Conservation (phyloP, 805 yeast genomes). For the Candida pseudofarinosa region DNA sequence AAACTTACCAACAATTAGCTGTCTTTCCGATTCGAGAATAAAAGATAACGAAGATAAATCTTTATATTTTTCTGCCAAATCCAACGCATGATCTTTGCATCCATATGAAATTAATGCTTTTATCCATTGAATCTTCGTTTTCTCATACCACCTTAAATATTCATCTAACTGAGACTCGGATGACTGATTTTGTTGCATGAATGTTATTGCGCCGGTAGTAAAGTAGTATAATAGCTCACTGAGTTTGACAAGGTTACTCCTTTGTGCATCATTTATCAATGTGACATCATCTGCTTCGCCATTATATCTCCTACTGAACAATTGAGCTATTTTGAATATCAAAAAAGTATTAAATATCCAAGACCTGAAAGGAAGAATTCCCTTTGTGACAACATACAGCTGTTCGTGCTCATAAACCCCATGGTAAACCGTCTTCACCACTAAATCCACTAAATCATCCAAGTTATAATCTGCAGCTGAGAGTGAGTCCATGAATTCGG, state of each 20-base stretch:
- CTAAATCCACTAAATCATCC: slow-evolving; percentile 14
- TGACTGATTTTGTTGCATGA: slow-evolving; percentile 22
- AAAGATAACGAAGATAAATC: slow-evolving; percentile 66
- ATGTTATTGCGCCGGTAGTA: slow-evolving; percentile 30
- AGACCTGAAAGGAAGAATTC: slow-evolving; percentile 25
- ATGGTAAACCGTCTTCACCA: slow-evolving; percentile 25
- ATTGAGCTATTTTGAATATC: slow-evolving; percentile 36
- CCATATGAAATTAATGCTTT: slow-evolving; percentile 48
- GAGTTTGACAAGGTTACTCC: slow-evolving; percentile 19
- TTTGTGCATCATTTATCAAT: slow-evolving; percentile 10
- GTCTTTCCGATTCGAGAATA: slow-evolving; percentile 34
- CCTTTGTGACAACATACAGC: slow-evolving; percentile 26
- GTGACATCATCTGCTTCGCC: slow-evolving; percentile 10
- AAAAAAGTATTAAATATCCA: slow-evolving; percentile 49
- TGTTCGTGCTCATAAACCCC: slow-evolving; percentile 39
- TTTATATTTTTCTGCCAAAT: slow-evolving; percentile 58
- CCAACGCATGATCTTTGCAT: slow-evolving; percentile 50
- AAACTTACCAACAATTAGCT: slow-evolving; percentile 14
- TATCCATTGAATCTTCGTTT: slow-evolving; percentile 51
- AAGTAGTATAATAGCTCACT: slow-evolving; percentile 33
- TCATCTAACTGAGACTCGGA: slow-evolving; percentile 22
- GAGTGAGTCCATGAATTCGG: slow-evolving; percentile 20
- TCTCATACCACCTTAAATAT: slow-evolving; percentile 31
- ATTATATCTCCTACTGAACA: slow-evolving; percentile 28
- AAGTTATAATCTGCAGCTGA: slow-evolving; percentile 14